These are phyloP conservation scores for Solanum chilense DNA, from an alignment of 257 asterid genomes.

Conservation along the genomic window DNA sequence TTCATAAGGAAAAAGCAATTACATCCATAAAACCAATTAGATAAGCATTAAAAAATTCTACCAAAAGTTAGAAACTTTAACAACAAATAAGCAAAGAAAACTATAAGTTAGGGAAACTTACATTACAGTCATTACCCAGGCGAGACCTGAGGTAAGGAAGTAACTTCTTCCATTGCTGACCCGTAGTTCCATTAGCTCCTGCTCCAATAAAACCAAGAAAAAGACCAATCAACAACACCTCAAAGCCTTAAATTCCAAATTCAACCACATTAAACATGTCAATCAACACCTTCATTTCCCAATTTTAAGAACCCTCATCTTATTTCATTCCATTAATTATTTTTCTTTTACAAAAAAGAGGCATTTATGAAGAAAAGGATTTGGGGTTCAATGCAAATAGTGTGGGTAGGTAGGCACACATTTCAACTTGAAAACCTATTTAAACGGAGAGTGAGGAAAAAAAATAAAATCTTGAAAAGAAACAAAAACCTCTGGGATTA, in stretches of 20 bases:
- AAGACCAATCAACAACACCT: not conserved
- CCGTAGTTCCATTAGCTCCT: conserved; percentile 98
- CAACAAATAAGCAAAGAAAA: not conserved
- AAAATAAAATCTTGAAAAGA: not conserved
- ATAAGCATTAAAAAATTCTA: not conserved
- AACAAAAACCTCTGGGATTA: conserved; percentile 61
- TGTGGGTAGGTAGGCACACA: not conserved
- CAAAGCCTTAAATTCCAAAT: not conserved
- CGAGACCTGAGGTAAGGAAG: conserved; percentile 83
- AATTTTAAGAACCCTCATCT: not conserved
- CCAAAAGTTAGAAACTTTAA: not conserved
- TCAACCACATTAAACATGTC: not conserved
- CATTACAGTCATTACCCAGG: conserved; percentile 77
- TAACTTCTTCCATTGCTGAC: conserved; percentile 88
- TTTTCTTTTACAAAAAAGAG: not conserved
- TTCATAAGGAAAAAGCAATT: not conserved
- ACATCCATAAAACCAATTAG: not conserved
- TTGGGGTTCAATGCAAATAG: not conserved
- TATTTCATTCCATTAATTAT: not conserved
- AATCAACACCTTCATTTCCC: not conserved
- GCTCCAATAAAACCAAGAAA: not conserved
- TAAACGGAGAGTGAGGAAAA: not conserved
- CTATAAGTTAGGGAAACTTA: conserved; percentile 26
- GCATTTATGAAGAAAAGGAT: not conserved
- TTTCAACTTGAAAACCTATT: not conserved